Base-by-base conservation (phyloP, 768 basidiomycete species). In the Hypholoma fasciculare region DNA sequence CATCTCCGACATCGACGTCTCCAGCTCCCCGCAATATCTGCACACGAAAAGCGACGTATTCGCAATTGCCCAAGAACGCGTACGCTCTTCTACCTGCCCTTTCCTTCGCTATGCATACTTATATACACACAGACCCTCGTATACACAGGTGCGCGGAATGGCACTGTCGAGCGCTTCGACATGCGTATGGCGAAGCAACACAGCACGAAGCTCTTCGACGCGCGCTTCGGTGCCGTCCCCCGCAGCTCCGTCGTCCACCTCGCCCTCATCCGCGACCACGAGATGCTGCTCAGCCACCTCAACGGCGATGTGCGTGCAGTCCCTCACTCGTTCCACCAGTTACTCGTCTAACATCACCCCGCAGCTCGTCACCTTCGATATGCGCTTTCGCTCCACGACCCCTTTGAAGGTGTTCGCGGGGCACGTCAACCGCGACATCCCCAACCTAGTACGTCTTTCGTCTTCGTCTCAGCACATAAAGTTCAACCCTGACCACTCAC, bases 41-140 rank as follows among this genome's bases (percentile, higher is more conserved):
- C 69, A 76, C 26, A 88, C 87, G 2, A 62, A 75, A 17, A 88
- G 87, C 53, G 88, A 89, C 63, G 84, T 89, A 0, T 83, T 90
- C 61, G 70, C 87, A 2, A 71, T 89, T n/a, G 67, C 75, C 48
- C 85, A 85, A 63, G 67, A 75, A 48, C 71, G 79, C 51, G 88
- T 87, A 42, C 5, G 76, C 64, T 11, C 23, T 23, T 20, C 13
- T 37, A 12, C 42, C 52, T 44, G 42, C 42, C 46, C 4, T 37
- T 43, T 26, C 23, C 46, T 19, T 26, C 50, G 40, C 54, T 8
- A 27, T 46, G 23, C 39, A 56, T 38, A 8, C 23, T 47, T 42
- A 11, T 4, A 23, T 5, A 37, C 57, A 20, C 20, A 2, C 59
- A 88, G 86, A 70, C 77, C 50, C 63, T 79, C 5, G 69, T 87